Evolutionary conservation across 2,329 filamentous ascomycete genomes (phyloP).

Genomic region (Paraphaeosphaeria minitans): DNA sequence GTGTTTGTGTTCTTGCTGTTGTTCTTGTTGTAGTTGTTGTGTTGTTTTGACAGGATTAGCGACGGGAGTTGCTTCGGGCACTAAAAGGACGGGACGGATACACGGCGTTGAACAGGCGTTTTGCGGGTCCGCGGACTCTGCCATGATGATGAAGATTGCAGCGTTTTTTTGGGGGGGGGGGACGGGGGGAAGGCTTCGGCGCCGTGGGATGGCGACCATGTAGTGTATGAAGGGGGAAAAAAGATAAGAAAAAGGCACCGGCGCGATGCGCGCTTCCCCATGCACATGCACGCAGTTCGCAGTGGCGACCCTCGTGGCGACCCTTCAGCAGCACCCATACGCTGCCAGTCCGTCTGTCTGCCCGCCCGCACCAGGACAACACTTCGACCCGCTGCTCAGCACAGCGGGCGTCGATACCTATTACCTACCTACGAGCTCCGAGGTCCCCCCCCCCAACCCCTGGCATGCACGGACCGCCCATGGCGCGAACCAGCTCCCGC

Average conservation of each 20-base stretch:
- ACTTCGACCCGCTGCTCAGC: no score
- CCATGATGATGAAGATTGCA: conserved; percentile 31
- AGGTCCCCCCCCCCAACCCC: no score
- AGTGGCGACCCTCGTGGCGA: no score
- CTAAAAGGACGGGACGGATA: conserved; percentile 38
- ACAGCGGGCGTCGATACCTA: not conserved
- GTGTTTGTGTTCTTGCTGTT: no score
- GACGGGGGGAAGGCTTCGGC: conserved; percentile 19
- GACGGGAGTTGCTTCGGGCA: conserved; percentile 35
- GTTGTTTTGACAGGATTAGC: conserved; percentile 26
- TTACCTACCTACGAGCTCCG: no score
- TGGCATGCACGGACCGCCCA: conserved; percentile 26
- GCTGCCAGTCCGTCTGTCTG: no score
- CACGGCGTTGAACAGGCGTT: conserved; percentile 36
- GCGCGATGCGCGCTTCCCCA: conserved; percentile 11
- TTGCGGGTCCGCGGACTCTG: conserved; percentile 11
- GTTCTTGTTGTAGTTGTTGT: conserved; percentile 13
- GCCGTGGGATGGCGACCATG: conserved; percentile 31
- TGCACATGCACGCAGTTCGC: no score
- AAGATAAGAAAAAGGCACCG: conserved; percentile 42
- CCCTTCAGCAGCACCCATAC: no score
- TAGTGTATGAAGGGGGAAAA: conserved; percentile 48
- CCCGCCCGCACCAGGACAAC: not conserved
- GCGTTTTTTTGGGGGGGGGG: no score
- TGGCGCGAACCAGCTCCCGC: conserved; percentile 44